Conservation (phyloP, 331 rosid genomes). For the Pyracantha coccinea region DNA sequence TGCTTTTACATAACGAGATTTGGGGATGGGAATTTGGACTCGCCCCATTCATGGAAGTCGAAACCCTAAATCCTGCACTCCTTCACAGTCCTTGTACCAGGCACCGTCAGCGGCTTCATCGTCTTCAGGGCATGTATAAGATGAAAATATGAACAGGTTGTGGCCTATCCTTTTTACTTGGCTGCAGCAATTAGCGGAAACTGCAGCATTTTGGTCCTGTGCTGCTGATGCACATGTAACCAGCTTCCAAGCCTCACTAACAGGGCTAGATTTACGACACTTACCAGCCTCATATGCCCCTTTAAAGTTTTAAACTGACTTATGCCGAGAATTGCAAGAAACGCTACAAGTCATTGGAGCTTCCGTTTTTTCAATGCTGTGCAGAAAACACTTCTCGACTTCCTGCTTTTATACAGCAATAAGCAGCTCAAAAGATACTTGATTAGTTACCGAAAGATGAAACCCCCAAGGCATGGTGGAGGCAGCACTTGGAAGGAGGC, state of each 20-base stretch:
- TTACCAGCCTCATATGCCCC: slow-evolving; percentile 33
- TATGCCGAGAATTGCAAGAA: slow-evolving; percentile 10
- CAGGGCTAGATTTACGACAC: slow-evolving; percentile 41
- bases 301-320: neutral
- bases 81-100: neutral
- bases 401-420: slow-evolving; percentile 18
- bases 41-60: too few relatives aligned
- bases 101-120: neutral
- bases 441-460: neutral
- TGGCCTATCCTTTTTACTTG: slow-evolving; percentile 38
- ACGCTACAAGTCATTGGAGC: slow-evolving; percentile 15
- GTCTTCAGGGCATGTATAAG: slow-evolving; percentile 36
- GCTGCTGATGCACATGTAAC: slow-evolving; percentile 39
- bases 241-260: slow-evolving; percentile 41
- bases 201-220: slow-evolving; percentile 20
- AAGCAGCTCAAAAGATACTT: slow-evolving; percentile 1
- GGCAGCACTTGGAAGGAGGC: slow-evolving; percentile 17
- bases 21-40: too few relatives aligned
- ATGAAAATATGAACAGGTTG: slow-evolving; percentile 8
- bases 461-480: slow-evolving; percentile 23
- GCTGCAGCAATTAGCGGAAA: slow-evolving; percentile 42
- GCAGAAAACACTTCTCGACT: neutral
- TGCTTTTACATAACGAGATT: too few relatives aligned
- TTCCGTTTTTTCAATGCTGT: slow-evolving; percentile 8
- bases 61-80: neutral